Base-by-base conservation (phyloP, 2,329 filamentous ascomycete species). In the Cladosporium sp. region DNA sequence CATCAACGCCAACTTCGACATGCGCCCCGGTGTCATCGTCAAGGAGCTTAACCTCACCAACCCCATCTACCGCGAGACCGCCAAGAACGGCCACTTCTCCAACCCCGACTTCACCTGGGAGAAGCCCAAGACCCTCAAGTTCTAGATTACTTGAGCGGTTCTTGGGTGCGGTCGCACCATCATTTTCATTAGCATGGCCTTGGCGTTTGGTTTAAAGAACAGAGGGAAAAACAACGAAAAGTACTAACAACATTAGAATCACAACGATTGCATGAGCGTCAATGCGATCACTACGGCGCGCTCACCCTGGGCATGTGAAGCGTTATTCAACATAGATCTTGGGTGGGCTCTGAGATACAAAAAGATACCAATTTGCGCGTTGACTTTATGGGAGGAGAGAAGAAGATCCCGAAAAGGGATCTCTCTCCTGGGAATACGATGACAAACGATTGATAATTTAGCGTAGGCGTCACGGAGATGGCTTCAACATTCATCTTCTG, bases 41-140 rank as follows among this genome's bases (percentile, higher is more conserved):
- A 91, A 91, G 82, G 92, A 97, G 82, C 89, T 99, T 67, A 88
- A 94, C 81, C 85, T 99, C 67, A 88, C 87, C 78, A 91, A 92
- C 80, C 94, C 94, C 75, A 97, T 97, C 83, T 99, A 99, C 88
- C 87, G 87, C 85, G 85, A 93, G 83, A 99, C 94, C 60, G 94
- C 94, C 80, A 97, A 97, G 90, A 97, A 97, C 82, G 94, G 94
- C 71, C 94, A 99, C 86, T 99, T 99, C 81, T 96, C 92, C 80
- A 94, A 97, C 89, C 94, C 96, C 86, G 82, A 78, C 78, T 99
- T 99, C 86, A 86, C 82, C 80, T 99, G 94, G 94, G 94, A 99
- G 87, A 86, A 97, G 86, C 93, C 94, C 74, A 97, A 96, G 90
- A 72, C 83, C 69, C 90, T 99, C 74, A 92, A 89, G 80, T 88